Conservation (phyloP, 345 rosid genomes). For the Erysimum cheiranthoides region DNA sequence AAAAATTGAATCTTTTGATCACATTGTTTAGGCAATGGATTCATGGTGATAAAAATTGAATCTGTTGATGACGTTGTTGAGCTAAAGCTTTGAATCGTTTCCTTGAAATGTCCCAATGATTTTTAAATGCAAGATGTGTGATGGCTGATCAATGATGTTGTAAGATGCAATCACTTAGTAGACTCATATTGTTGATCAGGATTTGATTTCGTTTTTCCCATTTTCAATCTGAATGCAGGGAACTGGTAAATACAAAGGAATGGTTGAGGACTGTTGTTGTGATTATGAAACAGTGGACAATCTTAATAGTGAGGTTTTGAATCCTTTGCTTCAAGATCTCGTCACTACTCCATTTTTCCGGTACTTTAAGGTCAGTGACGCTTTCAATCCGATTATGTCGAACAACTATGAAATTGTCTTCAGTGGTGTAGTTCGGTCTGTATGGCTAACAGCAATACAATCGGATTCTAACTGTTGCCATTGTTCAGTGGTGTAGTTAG, state of each 20-base stretch:
- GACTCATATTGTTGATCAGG: neutral
- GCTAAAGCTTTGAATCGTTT: neutral
- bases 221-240: conserved; percentile 45
- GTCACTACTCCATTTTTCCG: conserved; percentile 86
- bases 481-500: neutral
- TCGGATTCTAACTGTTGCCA: too few relatives aligned
- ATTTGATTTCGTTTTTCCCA: neutral
- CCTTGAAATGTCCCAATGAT: neutral
- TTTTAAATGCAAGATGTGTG: conserved; percentile 7
- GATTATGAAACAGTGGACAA: conserved; percentile 85
- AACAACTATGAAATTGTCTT: neutral
- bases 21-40: conserved; percentile 25
- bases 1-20: conserved; percentile 28
- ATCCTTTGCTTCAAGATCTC: conserved; percentile 86
- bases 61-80: conserved; percentile 28
- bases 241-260: conserved; percentile 60
- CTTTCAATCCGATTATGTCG: neutral
- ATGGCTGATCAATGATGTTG: conserved; percentile 6
- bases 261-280: conserved; percentile 94
- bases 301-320: conserved; percentile 71
- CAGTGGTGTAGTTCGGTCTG: neutral
- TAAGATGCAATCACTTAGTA: conserved; percentile 8
- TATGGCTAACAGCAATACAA: too few relatives aligned
- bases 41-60: neutral
- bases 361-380: conserved; percentile 79